These are phyloP conservation scores for Parmales sp. DNA, from an alignment of 108 stramenopile species.

Conservation along the genomic window DNA sequence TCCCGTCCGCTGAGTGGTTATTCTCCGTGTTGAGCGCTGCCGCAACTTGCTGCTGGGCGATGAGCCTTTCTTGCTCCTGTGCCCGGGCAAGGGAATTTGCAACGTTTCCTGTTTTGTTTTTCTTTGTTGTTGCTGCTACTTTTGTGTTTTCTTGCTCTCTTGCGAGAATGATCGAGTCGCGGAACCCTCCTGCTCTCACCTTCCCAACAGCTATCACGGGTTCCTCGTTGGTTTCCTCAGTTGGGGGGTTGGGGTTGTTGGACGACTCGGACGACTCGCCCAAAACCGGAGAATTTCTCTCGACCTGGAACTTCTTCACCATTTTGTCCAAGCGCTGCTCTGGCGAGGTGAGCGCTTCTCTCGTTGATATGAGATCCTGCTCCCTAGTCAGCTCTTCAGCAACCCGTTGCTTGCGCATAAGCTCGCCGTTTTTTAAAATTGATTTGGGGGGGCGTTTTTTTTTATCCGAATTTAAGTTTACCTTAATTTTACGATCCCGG, in stretches of 20 bases:
- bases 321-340: background rate
- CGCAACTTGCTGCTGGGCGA: background rate
- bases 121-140: too few relatives aligned
- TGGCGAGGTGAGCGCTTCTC: background rate
- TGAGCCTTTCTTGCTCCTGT: too few relatives aligned
- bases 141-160: background rate
- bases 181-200: background rate
- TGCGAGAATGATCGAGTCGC: background rate
- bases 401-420: too few relatives aligned
- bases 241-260: background rate
- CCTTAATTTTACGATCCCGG: too few relatives aligned
- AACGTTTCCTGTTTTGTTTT: background rate
- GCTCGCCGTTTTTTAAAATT: too few relatives aligned
- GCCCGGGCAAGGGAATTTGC: too few relatives aligned
- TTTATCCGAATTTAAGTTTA: too few relatives aligned
- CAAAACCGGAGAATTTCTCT: background rate
- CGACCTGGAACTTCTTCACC: constrained; percentile 2
- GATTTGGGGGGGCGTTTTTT: too few relatives aligned
- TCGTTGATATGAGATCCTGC: too few relatives aligned
- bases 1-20: background rate
- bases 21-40: background rate
- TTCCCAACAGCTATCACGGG: background rate
- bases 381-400: too few relatives aligned
- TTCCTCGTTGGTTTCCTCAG: background rate
- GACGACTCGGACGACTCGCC: too few relatives aligned